phyloP scores from a whole-genome alignment of 75 land plant species.

The Pinus taeda region DNA sequence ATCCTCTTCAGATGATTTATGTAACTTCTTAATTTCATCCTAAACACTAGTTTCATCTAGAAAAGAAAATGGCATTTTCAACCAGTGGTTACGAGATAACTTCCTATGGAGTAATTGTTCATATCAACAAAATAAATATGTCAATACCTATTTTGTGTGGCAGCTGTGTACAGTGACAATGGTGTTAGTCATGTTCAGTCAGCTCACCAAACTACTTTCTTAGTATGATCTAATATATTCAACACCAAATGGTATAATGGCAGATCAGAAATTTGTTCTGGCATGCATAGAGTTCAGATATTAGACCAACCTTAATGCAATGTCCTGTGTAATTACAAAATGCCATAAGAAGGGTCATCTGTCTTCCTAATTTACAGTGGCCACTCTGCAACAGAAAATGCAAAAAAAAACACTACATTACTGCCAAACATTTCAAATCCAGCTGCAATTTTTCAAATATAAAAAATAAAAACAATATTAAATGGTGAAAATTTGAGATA shows the following conservation, averaged over 20 bases:
- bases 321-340: conserved; percentile 90
- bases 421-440: neutral
- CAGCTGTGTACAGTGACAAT: neutral
- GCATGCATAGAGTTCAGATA: neutral
- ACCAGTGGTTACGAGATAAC: neutral
- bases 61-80: neutral
- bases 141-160: neutral
- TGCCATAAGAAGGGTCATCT: conserved; percentile 91
- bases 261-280: neutral
- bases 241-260: neutral
- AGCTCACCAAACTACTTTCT: neutral
- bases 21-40: neutral
- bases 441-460: neutral
- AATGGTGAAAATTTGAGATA: conserved; percentile 1
- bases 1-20: neutral
- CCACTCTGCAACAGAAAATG: conserved; percentile 60
- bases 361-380: conserved; percentile 81
- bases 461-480: neutral
- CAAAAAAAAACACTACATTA: conserved; percentile 4
- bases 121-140: too few species aligned
- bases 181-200: neutral
- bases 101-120: neutral
- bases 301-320: conserved; percentile 61
- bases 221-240: too few species aligned
- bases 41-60: conserved; percentile 1